Conservation (phyloP, 2,329 filamentous ascomycete genomes). For the Akanthomyces uredinophilus region DNA sequence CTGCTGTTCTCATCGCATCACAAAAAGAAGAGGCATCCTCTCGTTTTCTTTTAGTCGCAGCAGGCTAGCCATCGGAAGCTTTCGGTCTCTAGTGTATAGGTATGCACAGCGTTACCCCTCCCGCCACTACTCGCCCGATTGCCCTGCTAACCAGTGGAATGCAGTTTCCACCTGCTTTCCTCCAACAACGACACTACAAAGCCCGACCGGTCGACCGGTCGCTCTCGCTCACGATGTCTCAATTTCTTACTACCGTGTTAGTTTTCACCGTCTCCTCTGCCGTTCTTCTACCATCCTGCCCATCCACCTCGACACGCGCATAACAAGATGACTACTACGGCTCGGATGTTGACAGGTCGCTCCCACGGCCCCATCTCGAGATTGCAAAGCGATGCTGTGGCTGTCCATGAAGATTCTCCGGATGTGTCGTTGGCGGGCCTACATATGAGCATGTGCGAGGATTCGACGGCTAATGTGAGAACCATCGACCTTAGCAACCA, state of each 20-base stretch:
- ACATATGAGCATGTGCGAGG: slow-evolving; percentile 2
- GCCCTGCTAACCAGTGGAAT: slow-evolving; percentile 40
- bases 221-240: slow-evolving; percentile 29
- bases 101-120: not conserved
- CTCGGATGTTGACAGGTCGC: slow-evolving; percentile 30
- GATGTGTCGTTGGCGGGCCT: slow-evolving; percentile 9
- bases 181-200: slow-evolving; percentile 13
- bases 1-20: not conserved
- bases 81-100: not conserved
- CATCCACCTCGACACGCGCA: slow-evolving; percentile 11
- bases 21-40: not conserved
- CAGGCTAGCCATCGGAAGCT: not conserved
- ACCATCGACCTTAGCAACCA: slow-evolving; percentile 59
- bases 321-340: slow-evolving; percentile 18
- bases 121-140: slow-evolving; percentile 21
- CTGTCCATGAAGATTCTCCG: slow-evolving; percentile 26
- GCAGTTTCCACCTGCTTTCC: slow-evolving; percentile 19
- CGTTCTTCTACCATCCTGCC: not conserved
- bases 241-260: slow-evolving; percentile 41
- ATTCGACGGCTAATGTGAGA: slow-evolving; percentile 26
- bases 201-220: not conserved
- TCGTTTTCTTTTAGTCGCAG: not conserved
- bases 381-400: slow-evolving; percentile 27
- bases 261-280: slow-evolving; percentile 20
- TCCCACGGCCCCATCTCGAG: slow-evolving; percentile 28